These are phyloP conservation scores for Pseudopyricularia javanii DNA, from an alignment of 2,329 filamentous ascomycete species.

Conservation along the genomic window DNA sequence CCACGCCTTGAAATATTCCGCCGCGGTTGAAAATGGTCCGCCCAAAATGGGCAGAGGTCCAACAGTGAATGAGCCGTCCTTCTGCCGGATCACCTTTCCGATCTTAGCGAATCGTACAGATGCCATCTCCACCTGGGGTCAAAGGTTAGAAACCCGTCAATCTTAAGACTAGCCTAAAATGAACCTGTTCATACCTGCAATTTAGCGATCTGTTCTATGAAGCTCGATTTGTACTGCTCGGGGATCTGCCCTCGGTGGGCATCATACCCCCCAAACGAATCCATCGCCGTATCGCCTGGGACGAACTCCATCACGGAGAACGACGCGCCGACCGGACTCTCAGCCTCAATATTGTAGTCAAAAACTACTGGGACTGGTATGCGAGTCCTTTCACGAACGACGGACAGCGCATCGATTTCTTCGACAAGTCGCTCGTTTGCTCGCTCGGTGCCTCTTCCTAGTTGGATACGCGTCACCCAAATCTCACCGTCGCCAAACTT, in stretches of 20 bases:
- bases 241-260: background rate
- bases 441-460: background rate
- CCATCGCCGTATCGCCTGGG: background rate
- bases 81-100: background rate
- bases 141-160: background rate
- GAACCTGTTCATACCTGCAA: background rate
- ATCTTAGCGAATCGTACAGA: background rate
- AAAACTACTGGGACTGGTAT: background rate
- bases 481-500: background rate
- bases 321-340: background rate
- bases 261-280: background rate
- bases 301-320: background rate
- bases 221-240: background rate
- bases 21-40: conserved; percentile 11
- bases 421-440: background rate
- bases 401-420: background rate
- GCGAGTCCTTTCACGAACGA: background rate
- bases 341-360: background rate
- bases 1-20: conserved; percentile 11
- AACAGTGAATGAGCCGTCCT: background rate
- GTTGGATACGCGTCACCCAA: background rate
- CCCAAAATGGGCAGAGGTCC: background rate
- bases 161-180: background rate
- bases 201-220: background rate
- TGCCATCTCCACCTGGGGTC: background rate